phyloP scores from a whole-genome alignment of 495 filamentous ascomycete genomes.

The Penicillium riverlandense region DNA sequence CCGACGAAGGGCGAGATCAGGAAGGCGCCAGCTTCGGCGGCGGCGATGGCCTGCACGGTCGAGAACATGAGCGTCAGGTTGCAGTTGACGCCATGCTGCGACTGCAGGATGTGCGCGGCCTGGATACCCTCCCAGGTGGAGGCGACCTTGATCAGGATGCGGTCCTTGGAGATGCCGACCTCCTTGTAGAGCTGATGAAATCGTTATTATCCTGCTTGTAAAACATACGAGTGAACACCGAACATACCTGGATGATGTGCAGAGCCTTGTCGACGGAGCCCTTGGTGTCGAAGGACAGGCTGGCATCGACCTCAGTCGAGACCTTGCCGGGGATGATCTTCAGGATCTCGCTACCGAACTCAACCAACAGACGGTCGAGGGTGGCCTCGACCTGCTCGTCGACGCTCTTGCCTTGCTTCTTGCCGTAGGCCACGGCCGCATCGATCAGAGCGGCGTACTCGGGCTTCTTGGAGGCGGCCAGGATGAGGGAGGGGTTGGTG shows the following conservation, averaged over 20 bases:
- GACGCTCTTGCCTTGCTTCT: constrained; percentile 55
- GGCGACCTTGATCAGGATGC: constrained; percentile 60
- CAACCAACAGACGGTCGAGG: constrained; percentile 88
- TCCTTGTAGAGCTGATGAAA: constrained; percentile 75
- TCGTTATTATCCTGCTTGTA: constrained; percentile 7
- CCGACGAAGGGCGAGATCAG: constrained; percentile 99
- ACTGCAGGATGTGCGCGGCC: constrained; percentile 90
- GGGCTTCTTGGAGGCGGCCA: constrained; percentile 95
- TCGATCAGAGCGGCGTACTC: constrained; percentile 95
- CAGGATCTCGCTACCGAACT: constrained; percentile 97
- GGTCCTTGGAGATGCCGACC: constrained; percentile 85
- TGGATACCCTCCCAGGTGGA: constrained; percentile 89
- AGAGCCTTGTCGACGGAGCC: constrained; percentile 92
- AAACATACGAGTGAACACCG: too few relatives aligned
- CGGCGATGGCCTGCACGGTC: constrained; percentile 87
- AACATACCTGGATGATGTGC: constrained; percentile 84
- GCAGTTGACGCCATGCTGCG: constrained; percentile 88
- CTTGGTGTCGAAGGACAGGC: constrained; percentile 92
- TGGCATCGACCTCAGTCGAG: constrained; percentile 96
- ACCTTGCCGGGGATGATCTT: constrained; percentile 96
- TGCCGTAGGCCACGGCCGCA: constrained; percentile 76
- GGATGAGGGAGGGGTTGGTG: constrained; percentile 97
- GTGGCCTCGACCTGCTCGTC: constrained; percentile 76
- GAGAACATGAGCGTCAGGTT: constrained; percentile 99
- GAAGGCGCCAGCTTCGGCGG: constrained; percentile 93